These are phyloP conservation scores for Wickerhamiella australiensis DNA, from an alignment of 805 yeast genomes.

Conservation along the genomic window DNA sequence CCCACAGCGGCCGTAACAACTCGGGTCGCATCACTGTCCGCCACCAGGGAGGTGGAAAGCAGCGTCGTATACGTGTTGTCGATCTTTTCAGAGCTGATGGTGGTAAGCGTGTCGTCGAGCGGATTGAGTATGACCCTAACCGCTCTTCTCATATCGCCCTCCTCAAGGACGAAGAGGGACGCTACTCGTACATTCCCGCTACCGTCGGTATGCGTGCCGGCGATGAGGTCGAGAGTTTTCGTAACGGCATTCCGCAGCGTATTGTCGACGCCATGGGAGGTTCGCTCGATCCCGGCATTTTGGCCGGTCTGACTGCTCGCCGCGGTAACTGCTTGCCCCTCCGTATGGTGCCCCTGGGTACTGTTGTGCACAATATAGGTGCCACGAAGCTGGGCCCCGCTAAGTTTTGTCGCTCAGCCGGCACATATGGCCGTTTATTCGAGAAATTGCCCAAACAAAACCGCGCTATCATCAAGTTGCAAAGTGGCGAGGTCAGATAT, in stretches of 20 bases:
- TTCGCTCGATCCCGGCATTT: conserved; percentile 77
- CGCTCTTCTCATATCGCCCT: conserved; percentile 90
- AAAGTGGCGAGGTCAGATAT: conserved; percentile 89
- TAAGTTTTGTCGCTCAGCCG: conserved; percentile 86
- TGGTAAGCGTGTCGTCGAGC: conserved; percentile 66
- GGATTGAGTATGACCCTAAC: conserved; percentile 94
- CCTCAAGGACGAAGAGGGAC: conserved; percentile 45
- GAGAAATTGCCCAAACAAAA: conserved; percentile 60
- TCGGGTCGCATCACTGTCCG: conserved; percentile 81
- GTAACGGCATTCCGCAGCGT: conserved; percentile 73
- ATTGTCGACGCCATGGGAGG: conserved; percentile 80
- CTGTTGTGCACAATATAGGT: conserved; percentile 80
- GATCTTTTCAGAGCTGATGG: conserved; percentile 57
- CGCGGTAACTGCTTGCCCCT: conserved; percentile 93
- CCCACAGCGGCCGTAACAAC: conserved; percentile 79
- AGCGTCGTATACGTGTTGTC: conserved; percentile 70
- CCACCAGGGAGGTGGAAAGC: conserved; percentile 96
- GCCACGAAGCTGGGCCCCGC: conserved; percentile 66
- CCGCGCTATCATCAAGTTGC: conserved; percentile 67
- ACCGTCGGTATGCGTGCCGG: conserved; percentile 89
- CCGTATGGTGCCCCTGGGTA: conserved; percentile 87
- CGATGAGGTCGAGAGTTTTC: conserved; percentile 77
- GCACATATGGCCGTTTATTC: conserved; percentile 79
- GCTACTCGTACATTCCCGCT: conserved; percentile 69
- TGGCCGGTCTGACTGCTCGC: conserved; percentile 74